Conservation (phyloP, 1,139 yeast genomes). For the Taphrina sp. region DNA sequence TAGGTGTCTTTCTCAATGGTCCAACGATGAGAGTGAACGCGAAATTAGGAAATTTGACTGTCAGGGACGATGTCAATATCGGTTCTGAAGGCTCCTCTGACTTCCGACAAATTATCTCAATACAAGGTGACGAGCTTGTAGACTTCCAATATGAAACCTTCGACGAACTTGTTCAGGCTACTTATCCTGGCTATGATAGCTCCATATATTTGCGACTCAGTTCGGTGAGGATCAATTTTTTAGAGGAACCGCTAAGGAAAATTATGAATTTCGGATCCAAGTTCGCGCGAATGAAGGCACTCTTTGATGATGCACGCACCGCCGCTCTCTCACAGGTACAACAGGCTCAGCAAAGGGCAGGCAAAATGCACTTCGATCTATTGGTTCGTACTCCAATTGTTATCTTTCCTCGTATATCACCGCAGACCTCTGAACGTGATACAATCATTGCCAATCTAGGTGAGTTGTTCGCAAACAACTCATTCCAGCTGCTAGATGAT, state of each 20-base stretch:
- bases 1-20: constrained; percentile 65
- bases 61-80: constrained; percentile 72
- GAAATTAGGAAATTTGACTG: constrained; percentile 74
- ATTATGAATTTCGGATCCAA: constrained; percentile 67
- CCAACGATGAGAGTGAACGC: constrained; percentile 74
- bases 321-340: constrained; percentile 72
- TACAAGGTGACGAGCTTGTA: constrained; percentile 80
- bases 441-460: constrained; percentile 74
- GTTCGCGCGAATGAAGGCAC: constrained; percentile 78
- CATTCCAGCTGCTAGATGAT: constrained; percentile 48
- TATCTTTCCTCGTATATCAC: constrained; percentile 64
- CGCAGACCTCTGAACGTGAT: constrained; percentile 51
- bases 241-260: constrained; percentile 74
- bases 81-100: constrained; percentile 56
- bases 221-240: constrained; percentile 68
- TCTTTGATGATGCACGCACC: constrained; percentile 83
- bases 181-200: constrained; percentile 54
- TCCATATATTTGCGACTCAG: constrained; percentile 68
- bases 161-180: constrained; percentile 48
- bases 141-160: constrained; percentile 81
- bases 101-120: constrained; percentile 65
- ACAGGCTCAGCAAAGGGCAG: constrained; percentile 59
- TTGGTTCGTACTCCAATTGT: constrained; percentile 76
- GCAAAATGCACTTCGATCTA: constrained; percentile 66
- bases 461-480: constrained; percentile 70